phyloP scores from a whole-genome alignment of 441 rosid genomes.

The Aquilaria agallochum region DNA sequence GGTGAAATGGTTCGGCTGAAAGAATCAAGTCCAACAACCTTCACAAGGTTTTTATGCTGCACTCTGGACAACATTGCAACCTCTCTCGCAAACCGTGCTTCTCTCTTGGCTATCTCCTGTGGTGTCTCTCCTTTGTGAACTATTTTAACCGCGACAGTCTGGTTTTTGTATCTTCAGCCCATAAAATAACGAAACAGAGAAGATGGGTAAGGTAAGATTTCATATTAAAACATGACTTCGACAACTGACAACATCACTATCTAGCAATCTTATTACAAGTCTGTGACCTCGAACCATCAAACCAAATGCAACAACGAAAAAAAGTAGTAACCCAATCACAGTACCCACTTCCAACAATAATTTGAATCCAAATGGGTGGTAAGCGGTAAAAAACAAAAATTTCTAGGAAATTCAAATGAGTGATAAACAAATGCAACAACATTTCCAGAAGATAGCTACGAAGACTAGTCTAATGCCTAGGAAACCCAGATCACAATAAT shows the following conservation, averaged over 20 bases:
- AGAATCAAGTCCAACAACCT: slow-evolving; percentile 30
- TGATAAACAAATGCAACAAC: slow-evolving; percentile 8
- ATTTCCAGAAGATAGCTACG: background rate
- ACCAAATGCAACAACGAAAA: no score
- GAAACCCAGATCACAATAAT: background rate
- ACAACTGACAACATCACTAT: no score
- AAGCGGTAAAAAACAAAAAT: no score
- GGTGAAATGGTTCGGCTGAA: slow-evolving; percentile 1
- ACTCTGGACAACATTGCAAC: slow-evolving; percentile 58
- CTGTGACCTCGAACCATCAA: no score
- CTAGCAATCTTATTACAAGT: no score
- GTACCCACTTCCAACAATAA: no score
- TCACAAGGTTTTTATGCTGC: slow-evolving; percentile 59
- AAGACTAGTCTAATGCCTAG: background rate
- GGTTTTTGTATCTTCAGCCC: slow-evolving; percentile 44
- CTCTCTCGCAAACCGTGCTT: slow-evolving; percentile 53
- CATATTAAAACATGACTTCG: background rate
- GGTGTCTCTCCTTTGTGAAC: slow-evolving; percentile 51
- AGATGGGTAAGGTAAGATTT: background rate
- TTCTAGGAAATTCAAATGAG: no score
- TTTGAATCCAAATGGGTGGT: no score
- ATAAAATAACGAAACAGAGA: background rate
- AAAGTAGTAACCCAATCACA: no score
- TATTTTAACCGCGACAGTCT: slow-evolving; percentile 61
- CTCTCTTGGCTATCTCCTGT: slow-evolving; percentile 49